phyloP scores from a whole-genome alignment of 164 flowering plant species.

The Kalanchoe fedtschenkoi region DNA sequence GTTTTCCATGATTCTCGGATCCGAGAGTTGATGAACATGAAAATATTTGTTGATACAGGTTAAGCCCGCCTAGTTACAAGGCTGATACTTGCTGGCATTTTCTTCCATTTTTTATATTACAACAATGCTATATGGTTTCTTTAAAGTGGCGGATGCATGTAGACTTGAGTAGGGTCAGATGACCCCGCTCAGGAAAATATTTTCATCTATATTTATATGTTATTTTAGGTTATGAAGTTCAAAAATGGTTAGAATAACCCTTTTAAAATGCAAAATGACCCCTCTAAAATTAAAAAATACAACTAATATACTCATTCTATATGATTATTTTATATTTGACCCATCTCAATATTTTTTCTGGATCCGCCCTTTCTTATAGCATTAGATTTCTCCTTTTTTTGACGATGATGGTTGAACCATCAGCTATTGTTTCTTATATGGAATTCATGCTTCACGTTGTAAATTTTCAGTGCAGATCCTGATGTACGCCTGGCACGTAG shows the following conservation, averaged over 20 bases:
- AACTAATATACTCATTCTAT: too few species aligned
- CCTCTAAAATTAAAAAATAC: too few species aligned
- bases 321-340: too few species aligned
- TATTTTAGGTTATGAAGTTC: too few species aligned
- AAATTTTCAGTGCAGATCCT: constrained; percentile 88
- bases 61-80: constrained; percentile 7
- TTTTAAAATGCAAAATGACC: too few species aligned
- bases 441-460: constrained; percentile 39
- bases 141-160: too few species aligned
- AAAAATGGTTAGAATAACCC: too few species aligned
- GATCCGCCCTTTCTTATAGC: background rate
- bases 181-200: too few species aligned
- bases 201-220: too few species aligned
- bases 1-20: constrained; percentile 89
- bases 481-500: constrained; percentile 95
- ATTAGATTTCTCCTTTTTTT: background rate
- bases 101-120: background rate
- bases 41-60: constrained; percentile 99
- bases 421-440: constrained; percentile 13
- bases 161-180: too few species aligned
- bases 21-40: constrained; percentile 92
- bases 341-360: too few species aligned
- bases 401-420: constrained; percentile 1
- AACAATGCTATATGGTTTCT: too few species aligned
- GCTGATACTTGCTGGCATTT: background rate